A percentile compares a stretch with the other conserved stretches of the same genome.
These are phyloP conservation scores for Bacterosira constricta DNA, from an alignment of 108 stramenopile genomes.

Conservation along the genomic window DNA sequence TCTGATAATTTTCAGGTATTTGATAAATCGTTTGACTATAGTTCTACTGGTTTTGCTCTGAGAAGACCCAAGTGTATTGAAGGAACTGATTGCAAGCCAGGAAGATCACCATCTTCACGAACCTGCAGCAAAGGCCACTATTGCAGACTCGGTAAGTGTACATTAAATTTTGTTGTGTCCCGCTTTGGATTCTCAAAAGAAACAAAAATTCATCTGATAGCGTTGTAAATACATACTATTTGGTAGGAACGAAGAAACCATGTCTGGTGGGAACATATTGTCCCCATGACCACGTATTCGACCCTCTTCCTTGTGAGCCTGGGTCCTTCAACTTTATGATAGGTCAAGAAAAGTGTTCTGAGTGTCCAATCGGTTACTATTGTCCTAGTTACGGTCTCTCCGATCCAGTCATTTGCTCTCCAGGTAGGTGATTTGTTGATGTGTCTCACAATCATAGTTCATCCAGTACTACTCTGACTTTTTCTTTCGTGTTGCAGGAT, in stretches of 20 bases:
- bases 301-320: conserved; percentile 78
- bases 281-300: conserved; percentile 69
- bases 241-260: conserved; percentile 46
- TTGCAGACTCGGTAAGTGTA: conserved; percentile 73
- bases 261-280: conserved; percentile 82
- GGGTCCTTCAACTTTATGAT: conserved; percentile 74
- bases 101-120: background rate
- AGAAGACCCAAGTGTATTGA: conserved; percentile 46
- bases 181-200: no score
- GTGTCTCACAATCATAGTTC: no score
- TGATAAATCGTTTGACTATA: conserved; percentile 74
- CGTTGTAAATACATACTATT: no score
- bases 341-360: conserved; percentile 76
- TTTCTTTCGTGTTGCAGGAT: conserved; percentile 42
- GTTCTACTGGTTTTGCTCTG: conserved; percentile 43
- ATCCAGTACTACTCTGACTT: background rate
- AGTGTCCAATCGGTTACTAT: conserved; percentile 76
- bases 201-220: no score
- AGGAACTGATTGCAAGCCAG: background rate
- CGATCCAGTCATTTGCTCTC: conserved; percentile 73
- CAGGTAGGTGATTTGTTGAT: conserved; percentile 53
- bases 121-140: conserved; percentile 73
- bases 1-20: conserved; percentile 54
- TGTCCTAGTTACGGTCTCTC: conserved; percentile 73
- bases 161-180: no score